A percentile compares a stretch with the other conserved stretches of the same genome.
Conservation (phyloP, 2,329 filamentous ascomycete genomes). For the Cryphonectria naterciae region DNA sequence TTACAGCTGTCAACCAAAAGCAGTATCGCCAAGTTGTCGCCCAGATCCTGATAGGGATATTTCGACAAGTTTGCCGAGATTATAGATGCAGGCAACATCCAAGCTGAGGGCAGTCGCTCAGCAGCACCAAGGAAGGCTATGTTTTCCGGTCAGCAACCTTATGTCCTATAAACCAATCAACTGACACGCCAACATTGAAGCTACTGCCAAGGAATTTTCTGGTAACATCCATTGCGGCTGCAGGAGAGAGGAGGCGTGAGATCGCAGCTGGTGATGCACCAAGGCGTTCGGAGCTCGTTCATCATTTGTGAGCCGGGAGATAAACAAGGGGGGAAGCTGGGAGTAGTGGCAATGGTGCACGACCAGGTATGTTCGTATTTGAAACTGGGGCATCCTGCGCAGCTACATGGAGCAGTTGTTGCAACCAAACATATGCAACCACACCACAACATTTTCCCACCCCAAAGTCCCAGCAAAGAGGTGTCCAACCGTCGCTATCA, state of each 20-base stretch:
- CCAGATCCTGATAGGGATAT: neutral
- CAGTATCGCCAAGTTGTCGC: neutral
- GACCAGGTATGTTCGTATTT: neutral
- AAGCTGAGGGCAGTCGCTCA: neutral
- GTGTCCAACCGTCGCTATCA: too few relatives aligned
- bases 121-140: neutral
- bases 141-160: neutral
- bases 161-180: neutral
- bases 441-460: too few relatives aligned
- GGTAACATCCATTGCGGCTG: neutral
- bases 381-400: neutral
- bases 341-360: neutral
- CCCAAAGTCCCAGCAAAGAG: too few relatives aligned
- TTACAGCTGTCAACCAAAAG: neutral
- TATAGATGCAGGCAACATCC: neutral
- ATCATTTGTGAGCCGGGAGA: neutral
- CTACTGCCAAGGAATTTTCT: neutral
- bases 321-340: neutral
- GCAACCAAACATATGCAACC: too few relatives aligned
- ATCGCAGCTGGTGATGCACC: neutral
- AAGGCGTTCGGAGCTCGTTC: neutral
- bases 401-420: too few relatives aligned
- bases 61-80: neutral
- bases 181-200: neutral
- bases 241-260: neutral